phyloP scores from a whole-genome alignment of 208 protist species.

The Leptomonas seymouri region DNA sequence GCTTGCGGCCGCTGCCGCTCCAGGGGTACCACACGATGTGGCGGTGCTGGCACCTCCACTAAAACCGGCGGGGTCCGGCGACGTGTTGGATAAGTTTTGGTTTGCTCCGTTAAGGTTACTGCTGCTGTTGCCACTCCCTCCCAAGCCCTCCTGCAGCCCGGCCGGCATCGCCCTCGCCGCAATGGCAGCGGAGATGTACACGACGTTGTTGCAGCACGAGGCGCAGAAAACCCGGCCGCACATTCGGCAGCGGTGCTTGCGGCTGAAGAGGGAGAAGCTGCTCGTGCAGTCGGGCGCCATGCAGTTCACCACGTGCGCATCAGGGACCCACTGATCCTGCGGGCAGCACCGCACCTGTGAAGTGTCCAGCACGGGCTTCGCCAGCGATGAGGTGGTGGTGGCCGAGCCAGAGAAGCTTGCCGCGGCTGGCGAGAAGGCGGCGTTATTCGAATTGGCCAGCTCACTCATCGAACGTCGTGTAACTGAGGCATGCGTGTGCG shows the following conservation, averaged over 20 bases:
- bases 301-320: constrained; percentile 76
- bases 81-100: not conserved
- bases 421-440: not conserved
- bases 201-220: constrained; percentile 62
- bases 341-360: constrained; percentile 61
- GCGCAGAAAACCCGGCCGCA: constrained; percentile 83
- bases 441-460: not conserved
- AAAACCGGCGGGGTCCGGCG: not conserved
- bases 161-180: constrained; percentile 3
- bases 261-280: constrained; percentile 82
- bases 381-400: constrained; percentile 21
- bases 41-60: not conserved
- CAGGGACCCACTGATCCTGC: constrained; percentile 65
- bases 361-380: constrained; percentile 68
- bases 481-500: not conserved
- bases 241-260: constrained; percentile 79
- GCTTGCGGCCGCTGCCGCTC: too few relatives aligned
- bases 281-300: constrained; percentile 82
- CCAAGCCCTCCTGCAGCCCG: not conserved
- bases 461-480: not conserved
- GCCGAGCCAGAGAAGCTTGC: not conserved
- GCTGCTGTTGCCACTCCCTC: not conserved
- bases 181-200: constrained; percentile 11
- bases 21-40: too few relatives aligned
- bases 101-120: not conserved